These are phyloP conservation scores for Carnegiea gigantea DNA, from an alignment of 179 eudicot genomes.

Conservation along the genomic window DNA sequence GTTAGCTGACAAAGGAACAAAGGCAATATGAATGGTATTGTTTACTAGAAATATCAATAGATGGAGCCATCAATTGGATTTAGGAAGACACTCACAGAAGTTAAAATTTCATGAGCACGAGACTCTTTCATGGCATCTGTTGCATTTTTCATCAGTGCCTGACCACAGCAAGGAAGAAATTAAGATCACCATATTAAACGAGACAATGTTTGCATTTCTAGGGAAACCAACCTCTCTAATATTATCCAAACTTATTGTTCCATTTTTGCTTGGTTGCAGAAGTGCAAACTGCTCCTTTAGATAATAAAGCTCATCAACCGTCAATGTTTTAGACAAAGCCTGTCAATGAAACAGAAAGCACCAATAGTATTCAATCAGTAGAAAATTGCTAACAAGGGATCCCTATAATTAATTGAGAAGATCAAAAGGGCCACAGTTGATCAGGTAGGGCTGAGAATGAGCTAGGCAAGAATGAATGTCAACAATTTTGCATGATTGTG, in stretches of 20 bases:
- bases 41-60: not conserved
- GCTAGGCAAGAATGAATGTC: not conserved
- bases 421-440: not conserved
- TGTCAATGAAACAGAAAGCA: conserved; percentile 21
- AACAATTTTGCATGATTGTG: no score
- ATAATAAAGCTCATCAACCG: conserved; percentile 61
- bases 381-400: conserved; percentile 2
- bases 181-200: conserved; percentile 4
- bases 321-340: conserved; percentile 71
- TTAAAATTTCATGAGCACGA: conserved; percentile 56
- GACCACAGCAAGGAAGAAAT: conserved; percentile 22
- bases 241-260: conserved; percentile 58
- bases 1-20: conserved; percentile 52
- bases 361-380: conserved; percentile 1
- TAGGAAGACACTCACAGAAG: conserved; percentile 42
- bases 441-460: not conserved
- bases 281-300: conserved; percentile 65
- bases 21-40: not conserved
- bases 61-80: conserved; percentile 12
- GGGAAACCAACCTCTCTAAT: conserved; percentile 50
- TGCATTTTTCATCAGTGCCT: conserved; percentile 69
- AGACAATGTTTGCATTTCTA: conserved; percentile 5
- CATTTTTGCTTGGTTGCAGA: conserved; percentile 57
- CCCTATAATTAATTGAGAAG: not conserved
- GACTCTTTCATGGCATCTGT: conserved; percentile 77